Conservation (phyloP, 2,329 filamentous ascomycete species). For the Xylariaceae sp. region DNA sequence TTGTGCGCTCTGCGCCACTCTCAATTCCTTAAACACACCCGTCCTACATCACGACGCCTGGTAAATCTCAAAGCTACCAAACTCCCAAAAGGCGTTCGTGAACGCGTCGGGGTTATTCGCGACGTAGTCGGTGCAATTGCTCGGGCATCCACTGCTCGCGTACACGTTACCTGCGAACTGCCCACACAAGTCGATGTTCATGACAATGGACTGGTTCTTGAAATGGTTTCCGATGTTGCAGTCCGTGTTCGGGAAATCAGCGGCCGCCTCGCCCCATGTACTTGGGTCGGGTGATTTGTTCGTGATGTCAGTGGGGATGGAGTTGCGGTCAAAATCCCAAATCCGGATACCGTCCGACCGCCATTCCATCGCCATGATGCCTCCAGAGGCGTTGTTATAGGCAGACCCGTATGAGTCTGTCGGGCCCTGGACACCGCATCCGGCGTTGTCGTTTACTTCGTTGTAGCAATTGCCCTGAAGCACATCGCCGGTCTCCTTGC, state of each 20-base stretch:
- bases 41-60: slow-evolving; percentile 21
- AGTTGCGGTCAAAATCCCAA: slow-evolving; percentile 53
- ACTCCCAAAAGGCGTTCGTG: slow-evolving; percentile 61
- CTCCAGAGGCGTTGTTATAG: slow-evolving; percentile 52
- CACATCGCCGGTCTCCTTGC: slow-evolving; percentile 46
- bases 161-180: slow-evolving; percentile 46
- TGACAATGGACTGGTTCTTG: slow-evolving; percentile 60
- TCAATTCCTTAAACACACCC: no score
- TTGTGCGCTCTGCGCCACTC: no score
- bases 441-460: slow-evolving; percentile 47
- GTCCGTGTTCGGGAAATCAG: slow-evolving; percentile 61
- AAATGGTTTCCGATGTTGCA: slow-evolving; percentile 59
- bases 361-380: slow-evolving; percentile 58
- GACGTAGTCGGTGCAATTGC: slow-evolving; percentile 54
- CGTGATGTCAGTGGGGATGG: slow-evolving; percentile 49
- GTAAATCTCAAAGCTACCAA: slow-evolving; percentile 58
- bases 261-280: slow-evolving; percentile 56
- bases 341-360: slow-evolving; percentile 56
- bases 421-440: slow-evolving; percentile 49
- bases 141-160: slow-evolving; percentile 44
- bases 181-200: slow-evolving; percentile 63
- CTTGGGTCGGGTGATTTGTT: slow-evolving; percentile 52
- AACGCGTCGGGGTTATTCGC: slow-evolving; percentile 53
- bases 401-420: slow-evolving; percentile 42
- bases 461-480: slow-evolving; percentile 46